Evolutionary conservation across 2,329 filamentous ascomycete species (phyloP).

Genomic region (Ascochyta koolunga): DNA sequence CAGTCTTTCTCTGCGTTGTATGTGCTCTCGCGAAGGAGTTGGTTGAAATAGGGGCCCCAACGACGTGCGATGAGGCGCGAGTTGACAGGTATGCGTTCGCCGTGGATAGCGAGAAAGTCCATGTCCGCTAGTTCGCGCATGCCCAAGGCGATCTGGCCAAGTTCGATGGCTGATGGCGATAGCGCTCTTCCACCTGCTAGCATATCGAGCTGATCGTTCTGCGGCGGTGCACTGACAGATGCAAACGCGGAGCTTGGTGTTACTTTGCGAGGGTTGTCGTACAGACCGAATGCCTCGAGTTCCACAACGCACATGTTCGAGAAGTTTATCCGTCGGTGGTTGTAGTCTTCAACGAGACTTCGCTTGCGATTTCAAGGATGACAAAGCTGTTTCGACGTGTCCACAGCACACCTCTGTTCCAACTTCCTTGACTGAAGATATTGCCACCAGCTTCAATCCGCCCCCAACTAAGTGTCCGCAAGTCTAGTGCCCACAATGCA

Average conservation of each 20-base stretch:
- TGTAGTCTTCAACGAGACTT: conserved; percentile 96
- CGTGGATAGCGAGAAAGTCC: conserved; percentile 91
- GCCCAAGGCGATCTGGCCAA: conserved; percentile 79
- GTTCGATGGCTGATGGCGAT: conserved; percentile 78
- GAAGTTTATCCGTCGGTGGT: conserved; percentile 96
- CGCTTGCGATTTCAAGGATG: conserved; percentile 89
- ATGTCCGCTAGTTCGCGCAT: conserved; percentile 92
- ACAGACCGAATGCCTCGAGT: conserved; percentile 94
- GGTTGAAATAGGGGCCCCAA: conserved; percentile 96
- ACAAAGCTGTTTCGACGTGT: conserved; percentile 93
- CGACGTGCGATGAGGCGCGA: conserved; percentile 84
- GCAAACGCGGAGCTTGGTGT: conserved; percentile 81
- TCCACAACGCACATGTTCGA: conserved; percentile 97
- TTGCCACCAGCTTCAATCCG: conserved; percentile 91
- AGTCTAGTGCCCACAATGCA: conserved; percentile 91
- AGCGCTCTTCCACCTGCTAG: conserved; percentile 78
- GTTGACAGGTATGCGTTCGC: conserved; percentile 91
- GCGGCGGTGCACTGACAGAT: conserved; percentile 76
- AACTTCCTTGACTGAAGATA: conserved; percentile 95
- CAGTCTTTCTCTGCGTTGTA: conserved; percentile 62
- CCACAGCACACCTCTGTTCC: conserved; percentile 96
- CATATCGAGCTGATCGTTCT: conserved; percentile 57
- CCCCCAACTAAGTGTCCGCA: conserved; percentile 88
- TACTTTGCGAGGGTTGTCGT: conserved; percentile 87
- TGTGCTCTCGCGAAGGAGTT: conserved; percentile 80